phyloP scores from a whole-genome alignment of 2,329 filamentous ascomycete species.

The Fusarium sp. region DNA sequence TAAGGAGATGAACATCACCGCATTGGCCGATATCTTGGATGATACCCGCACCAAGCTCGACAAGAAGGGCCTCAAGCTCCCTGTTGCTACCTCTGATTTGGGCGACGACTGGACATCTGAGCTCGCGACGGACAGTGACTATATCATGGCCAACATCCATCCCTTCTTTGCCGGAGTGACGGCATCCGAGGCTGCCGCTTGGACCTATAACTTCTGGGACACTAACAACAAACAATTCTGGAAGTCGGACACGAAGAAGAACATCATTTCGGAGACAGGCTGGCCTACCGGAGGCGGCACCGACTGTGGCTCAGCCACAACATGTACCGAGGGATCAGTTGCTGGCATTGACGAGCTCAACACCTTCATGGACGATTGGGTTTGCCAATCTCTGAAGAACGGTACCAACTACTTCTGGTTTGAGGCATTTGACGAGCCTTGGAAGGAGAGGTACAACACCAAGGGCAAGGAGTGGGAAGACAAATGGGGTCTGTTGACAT shows the following conservation, averaged over 20 bases:
- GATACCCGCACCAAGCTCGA: conserved; percentile 79
- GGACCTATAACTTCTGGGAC: conserved; percentile 88
- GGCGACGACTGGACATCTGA: conserved; percentile 84
- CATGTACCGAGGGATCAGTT: conserved; percentile 74
- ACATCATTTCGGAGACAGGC: conserved; percentile 89
- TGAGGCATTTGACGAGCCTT: conserved; percentile 95
- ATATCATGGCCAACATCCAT: conserved; percentile 96
- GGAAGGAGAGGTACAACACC: conserved; percentile 82
- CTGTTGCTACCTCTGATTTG: conserved; percentile 87
- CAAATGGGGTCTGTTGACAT: conserved; percentile 92
- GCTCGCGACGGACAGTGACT: conserved; percentile 77
- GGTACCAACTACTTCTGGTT: conserved; percentile 98
- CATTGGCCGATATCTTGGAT: conserved; percentile 71
- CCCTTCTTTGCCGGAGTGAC: conserved; percentile 90
- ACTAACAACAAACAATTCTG: conserved; percentile 72
- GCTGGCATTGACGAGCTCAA: conserved; percentile 86
- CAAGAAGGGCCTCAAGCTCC: conserved; percentile 71
- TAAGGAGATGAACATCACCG: conserved; percentile 72
- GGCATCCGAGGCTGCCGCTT: conserved; percentile 73
- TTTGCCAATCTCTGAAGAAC: conserved; percentile 81
- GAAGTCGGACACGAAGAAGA: conserved; percentile 68
- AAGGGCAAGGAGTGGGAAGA: conserved; percentile 84
- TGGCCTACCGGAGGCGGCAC: conserved; percentile 89
- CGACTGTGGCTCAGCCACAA: conserved; percentile 68
- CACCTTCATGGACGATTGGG: conserved; percentile 84